Evolutionary conservation across 441 rosid species (phyloP).

Genomic region (Omphalea diandra): DNA sequence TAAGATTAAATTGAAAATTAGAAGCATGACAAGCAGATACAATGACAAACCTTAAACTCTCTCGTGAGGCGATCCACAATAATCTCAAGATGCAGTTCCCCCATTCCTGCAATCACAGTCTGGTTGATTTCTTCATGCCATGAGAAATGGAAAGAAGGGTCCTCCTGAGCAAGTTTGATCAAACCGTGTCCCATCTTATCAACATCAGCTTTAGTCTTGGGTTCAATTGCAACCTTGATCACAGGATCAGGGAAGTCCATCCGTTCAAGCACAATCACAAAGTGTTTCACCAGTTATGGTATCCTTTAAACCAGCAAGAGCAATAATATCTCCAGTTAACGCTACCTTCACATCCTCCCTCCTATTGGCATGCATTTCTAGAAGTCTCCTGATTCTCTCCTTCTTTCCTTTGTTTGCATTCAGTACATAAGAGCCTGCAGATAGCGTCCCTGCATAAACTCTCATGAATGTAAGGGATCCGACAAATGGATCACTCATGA

Average conservation of each 20-base stretch:
- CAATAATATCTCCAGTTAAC: conserved; percentile 84
- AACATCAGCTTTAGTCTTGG: conserved; percentile 90
- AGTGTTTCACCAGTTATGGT: conserved; percentile 93
- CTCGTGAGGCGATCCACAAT: conserved; percentile 95
- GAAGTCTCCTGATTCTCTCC: conserved; percentile 93
- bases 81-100: conserved; percentile 97
- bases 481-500: conserved; percentile 91
- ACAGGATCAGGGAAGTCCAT: conserved; percentile 99
- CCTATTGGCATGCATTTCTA: conserved; percentile 98
- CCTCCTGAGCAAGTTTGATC: conserved; percentile 97
- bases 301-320: conserved; percentile 91
- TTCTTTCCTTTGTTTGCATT: conserved; percentile 96
- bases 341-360: conserved; percentile 89
- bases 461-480: conserved; percentile 95
- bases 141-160: conserved; percentile 94
- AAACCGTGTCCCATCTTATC: conserved; percentile 87
- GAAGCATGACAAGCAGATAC: conserved; percentile 9
- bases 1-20: conserved; percentile 6
- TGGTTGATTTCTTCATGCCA: conserved; percentile 94
- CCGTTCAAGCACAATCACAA: conserved; percentile 81
- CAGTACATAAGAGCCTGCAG: conserved; percentile 80
- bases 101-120: conserved; percentile 98
- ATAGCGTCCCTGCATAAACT: conserved; percentile 77
- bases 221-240: conserved; percentile 95
- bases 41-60: conserved; percentile 89